Base-by-base conservation (phyloP, 805 yeast species). In the Hanseniaspora taiwanica region DNA sequence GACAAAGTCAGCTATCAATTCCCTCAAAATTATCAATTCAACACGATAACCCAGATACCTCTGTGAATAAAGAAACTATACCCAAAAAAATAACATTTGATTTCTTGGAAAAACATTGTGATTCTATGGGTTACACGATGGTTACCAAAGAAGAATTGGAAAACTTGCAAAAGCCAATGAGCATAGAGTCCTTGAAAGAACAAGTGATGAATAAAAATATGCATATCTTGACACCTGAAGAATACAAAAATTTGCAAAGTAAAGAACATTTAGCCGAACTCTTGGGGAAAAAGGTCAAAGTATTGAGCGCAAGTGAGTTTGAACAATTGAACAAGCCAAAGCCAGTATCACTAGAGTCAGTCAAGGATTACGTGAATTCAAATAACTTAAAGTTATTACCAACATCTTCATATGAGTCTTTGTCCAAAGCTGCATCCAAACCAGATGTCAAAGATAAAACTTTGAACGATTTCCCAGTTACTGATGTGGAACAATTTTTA, bases 91-190 rank as follows among this genome's bases (percentile, higher is more conserved):
- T 41, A 4, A 35, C 41, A 12, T 32, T 46, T 8, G 43, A 46
- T 2, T 40, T 40, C 1, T 37, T 53, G 7, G 36, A 38, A 24
- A 35, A 40, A 19, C 36, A 23, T 4, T 54, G 51, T 10, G 40
- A 33, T 14, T 14, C 13, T 2, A 17, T 46, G 6, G 55, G 56
- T 7, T 48, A 43, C 36, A 36, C 18, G 8, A 17, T 53, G 19
- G 47, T 52, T 14, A 29, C 46, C 3, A 14, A 23, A 20, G 10
- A 31, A 21, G 41, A 27, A 21, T 21, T 42, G 27, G 42, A 40
- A 9, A 5, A 21, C 3, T 33, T 33, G 14, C 9, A 18, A 18
- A 33, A 33, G 19, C 33, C 33, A 16, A 16, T 18, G 3, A 29
- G 18, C 4, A 29, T 29, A n/a, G 18, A 29, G 18, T n/a, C n/a